Evolutionary conservation across 2,329 filamentous ascomycete species (phyloP), one percentile per base, ranked within the genome.

Genomic region (Rhynchosporium agropyri): DNA sequence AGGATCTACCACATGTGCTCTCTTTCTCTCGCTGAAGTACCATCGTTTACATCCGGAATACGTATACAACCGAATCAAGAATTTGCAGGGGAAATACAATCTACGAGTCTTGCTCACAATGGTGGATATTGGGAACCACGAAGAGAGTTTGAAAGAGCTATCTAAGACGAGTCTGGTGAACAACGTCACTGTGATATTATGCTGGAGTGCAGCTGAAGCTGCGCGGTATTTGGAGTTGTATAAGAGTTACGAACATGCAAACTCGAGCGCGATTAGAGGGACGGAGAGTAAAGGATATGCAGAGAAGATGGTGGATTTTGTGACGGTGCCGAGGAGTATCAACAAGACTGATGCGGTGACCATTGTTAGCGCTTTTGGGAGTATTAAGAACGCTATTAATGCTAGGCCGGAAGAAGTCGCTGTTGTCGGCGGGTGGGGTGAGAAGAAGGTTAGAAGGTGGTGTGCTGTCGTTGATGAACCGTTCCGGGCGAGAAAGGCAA

Each of bases 31-130:
- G 54, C 84, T 99, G 60, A 99, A 98, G 77, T 99, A 99, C 77
- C 95, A 99, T 77, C 91, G 94, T 33, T 83, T 99, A 58, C 95
- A 99, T 74, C 95, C 95, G 0, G 95, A 99, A 77, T 99, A 99
- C 79, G 92, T 99, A 72, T 98, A 98, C 79, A 92, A 89, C 29
- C 89, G 95, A 62, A 96, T 99, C 69, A 89, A 90, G 58, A 86
- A 88, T 55, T 81, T 99, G 4, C 90, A 90, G 58, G 91, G 90
- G 57, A 91, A 90, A 77, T 98, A 96, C 79, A 89, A 88, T 68
- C 83, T 99, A 26, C 90, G 95, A 54, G 83, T 99, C 58, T 79
- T 99, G 33, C 83, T 99, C 55, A 88, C 89, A 26, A 92, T 98
- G 85, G 93, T 98, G 31, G 95, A 99, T 76, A 97, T 99, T 58